Conservation (phyloP, 768 basidiomycete species). For the Boletus pseudopeckii region DNA sequence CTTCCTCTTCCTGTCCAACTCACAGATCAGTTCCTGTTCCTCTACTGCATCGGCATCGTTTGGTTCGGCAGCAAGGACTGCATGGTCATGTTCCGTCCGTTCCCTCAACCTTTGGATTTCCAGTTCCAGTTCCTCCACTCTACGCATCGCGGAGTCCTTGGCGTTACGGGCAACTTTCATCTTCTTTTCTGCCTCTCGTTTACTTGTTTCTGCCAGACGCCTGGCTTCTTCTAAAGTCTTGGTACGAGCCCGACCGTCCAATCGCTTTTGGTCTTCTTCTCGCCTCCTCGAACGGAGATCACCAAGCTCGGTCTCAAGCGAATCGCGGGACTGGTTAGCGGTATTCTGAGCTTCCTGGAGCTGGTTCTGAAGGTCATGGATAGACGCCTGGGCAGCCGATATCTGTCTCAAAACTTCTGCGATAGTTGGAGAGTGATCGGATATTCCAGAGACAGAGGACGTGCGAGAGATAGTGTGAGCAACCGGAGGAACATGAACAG, state of each 20-base stretch:
- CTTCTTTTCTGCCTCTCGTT: conserved; percentile 86
- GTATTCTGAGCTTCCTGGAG: conserved; percentile 56
- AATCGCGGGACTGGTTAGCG: conserved; percentile 56
- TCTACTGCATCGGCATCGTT: conserved; percentile 41
- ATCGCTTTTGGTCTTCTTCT: conserved; percentile 74
- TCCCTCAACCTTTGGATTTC: conserved; percentile 57
- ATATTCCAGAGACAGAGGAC: conserved; percentile 23
- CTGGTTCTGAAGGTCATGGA: conserved; percentile 68
- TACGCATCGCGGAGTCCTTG: conserved; percentile 58
- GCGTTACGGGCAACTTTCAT: conserved; percentile 64
- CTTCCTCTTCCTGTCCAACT: conserved; percentile 52
- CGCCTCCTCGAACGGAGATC: conserved; percentile 71
- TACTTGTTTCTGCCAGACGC: conserved; percentile 74
- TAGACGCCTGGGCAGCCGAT: conserved; percentile 52
- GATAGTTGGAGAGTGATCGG: conserved; percentile 68
- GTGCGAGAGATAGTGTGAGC: conserved; percentile 23
- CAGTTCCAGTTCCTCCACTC: conserved; percentile 56
- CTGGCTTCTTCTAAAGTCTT: conserved; percentile 85
- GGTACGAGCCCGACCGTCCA: conserved; percentile 78
- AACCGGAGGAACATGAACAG: conserved; percentile 27
- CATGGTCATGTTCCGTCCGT: conserved; percentile 53
- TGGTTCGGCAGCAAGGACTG: conserved; percentile 45
- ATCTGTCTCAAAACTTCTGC: conserved; percentile 77
- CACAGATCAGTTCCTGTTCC: conserved; percentile 42
- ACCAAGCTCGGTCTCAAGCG: conserved; percentile 72